Evolutionary conservation across 805 yeast genomes (phyloP), one percentile per base, ranked within the genome.

Genomic region (Saccharomycodes ludwigii): DNA sequence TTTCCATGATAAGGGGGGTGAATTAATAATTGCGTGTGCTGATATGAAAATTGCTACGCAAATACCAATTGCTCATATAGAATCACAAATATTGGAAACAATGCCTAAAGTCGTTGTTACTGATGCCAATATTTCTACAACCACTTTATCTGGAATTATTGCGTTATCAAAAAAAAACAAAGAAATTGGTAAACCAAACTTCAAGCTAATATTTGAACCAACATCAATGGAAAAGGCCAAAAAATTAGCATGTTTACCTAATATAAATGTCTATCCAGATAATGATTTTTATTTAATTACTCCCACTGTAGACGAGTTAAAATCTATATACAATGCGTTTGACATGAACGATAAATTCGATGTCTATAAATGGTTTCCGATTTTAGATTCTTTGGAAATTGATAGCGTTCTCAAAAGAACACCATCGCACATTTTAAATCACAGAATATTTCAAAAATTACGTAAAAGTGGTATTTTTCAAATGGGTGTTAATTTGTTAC

Each of bases 21-120:
- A 66, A 3, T 59, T 85, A 29, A 48, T 79, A 3, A 59, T 81
- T 12, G 94, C 94, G 0, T 71, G 83, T 46, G 88, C 94, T 4
- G 94, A 82, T 46, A 84, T 85, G 94, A 60, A 61, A n/a, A 69
- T 77, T 7, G 58, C 76, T 15, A 80, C 79, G 40, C 54, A 61
- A 18, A 37, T 71, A 27, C 59, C 72, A 10, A 31, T 53, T 0
- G 50, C 54, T 0, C 69, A 67, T 37, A 60, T 78, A 3, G 36
- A 44, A 2, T 24, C 51, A 0, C 61, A 68, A 39, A 41, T 84
- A 4, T 36, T 40, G 2, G 31, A 46, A 9, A 50, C 63, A 1
- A 40, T 50, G 4, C 80, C 93, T 0, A 51, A 56, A 7, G 51
- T 56, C 17, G 64, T 80, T 6, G 61, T 78, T 4, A 47, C 77